Base-by-base conservation (phyloP, 2,329 filamentous ascomycete species). In the Eutypella sp. region DNA sequence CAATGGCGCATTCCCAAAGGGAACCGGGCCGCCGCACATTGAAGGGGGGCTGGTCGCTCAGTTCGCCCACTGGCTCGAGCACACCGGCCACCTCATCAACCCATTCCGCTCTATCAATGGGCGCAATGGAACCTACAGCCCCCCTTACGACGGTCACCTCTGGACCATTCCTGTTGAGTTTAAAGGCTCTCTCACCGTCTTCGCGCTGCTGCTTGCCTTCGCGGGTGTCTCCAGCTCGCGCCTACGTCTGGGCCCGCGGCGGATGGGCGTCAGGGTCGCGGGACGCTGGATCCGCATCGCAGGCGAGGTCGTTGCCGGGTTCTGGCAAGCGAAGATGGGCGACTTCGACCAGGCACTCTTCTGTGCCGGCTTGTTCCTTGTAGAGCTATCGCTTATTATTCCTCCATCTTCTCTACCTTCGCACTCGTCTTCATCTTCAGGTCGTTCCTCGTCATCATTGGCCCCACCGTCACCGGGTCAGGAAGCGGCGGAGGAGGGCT, bases 41-140 rank as follows among this genome's bases (percentile, higher is more conserved):
- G 46, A 23, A 31, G 29, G 47, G 19, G 55, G 53, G 6, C 49
- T 56, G 27, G 40, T 46, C n/a, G 51, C 45, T 18, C 63, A 67
- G 52, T 45, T 69, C 13, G 47, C 51, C 48, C 48, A 54, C 33
- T 67, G 65, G 60, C 47, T 53, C 25, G 47, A 52, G 34, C 57
- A 58, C 25, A 53, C 62, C 31, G 39, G 27, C 4, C 18, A 37
- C 20, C 46, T 52, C 47, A 45, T 48, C 11, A 51, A 51, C 45
- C 52, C 49, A 8, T 62, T 67, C 42, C 60, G 60, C 44, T 55
- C 57, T 48, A 60, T 66, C 38, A 57, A 58, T 18, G 67, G 64
- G 60, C 61, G 68, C 29, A 42, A 40, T 3, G 58, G 66, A 44
- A 44, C 68, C 41, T 57, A 57, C 19, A 65, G 63, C 6, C 52